These are phyloP conservation scores for Xerocomellus dryophilus DNA, from an alignment of 768 basidiomycete species.

Conservation along the genomic window DNA sequence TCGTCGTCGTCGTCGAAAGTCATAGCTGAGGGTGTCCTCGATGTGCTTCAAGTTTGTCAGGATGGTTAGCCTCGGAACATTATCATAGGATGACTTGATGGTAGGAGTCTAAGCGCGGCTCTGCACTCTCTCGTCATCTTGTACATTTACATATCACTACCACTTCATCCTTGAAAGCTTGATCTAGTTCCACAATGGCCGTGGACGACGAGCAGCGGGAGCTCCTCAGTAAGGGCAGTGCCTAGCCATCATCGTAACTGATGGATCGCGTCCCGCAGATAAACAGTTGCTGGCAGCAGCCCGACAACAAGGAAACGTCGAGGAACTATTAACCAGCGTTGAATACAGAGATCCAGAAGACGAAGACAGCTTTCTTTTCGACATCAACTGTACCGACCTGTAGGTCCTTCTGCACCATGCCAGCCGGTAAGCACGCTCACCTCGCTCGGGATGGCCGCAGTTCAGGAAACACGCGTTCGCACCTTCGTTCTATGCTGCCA, in stretches of 20 bases:
- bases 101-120: neutral
- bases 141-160: neutral
- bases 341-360: slow-evolving; percentile 23
- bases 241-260: neutral
- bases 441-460: slow-evolving; percentile 9
- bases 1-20: neutral
- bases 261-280: slow-evolving; percentile 14
- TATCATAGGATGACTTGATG: slow-evolving; percentile 59
- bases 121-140: neutral
- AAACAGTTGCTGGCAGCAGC: slow-evolving; percentile 26
- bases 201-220: slow-evolving; percentile 7
- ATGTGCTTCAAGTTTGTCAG: neutral
- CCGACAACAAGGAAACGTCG: slow-evolving; percentile 24
- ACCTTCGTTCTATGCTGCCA: neutral
- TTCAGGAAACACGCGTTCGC: slow-evolving; percentile 31
- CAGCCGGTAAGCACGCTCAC: neutral
- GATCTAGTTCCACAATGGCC: slow-evolving; percentile 12
- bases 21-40: slow-evolving; percentile 2
- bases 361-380: slow-evolving; percentile 23
- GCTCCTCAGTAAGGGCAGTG: slow-evolving; percentile 22
- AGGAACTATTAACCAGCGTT: slow-evolving; percentile 19
- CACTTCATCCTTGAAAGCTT: neutral
- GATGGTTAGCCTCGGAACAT: neutral
- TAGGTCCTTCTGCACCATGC: slow-evolving; percentile 10
- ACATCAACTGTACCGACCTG: slow-evolving; percentile 32